Conservation (phyloP, 1,284 basidiomycete genomes). For the Naganishia sp. region DNA sequence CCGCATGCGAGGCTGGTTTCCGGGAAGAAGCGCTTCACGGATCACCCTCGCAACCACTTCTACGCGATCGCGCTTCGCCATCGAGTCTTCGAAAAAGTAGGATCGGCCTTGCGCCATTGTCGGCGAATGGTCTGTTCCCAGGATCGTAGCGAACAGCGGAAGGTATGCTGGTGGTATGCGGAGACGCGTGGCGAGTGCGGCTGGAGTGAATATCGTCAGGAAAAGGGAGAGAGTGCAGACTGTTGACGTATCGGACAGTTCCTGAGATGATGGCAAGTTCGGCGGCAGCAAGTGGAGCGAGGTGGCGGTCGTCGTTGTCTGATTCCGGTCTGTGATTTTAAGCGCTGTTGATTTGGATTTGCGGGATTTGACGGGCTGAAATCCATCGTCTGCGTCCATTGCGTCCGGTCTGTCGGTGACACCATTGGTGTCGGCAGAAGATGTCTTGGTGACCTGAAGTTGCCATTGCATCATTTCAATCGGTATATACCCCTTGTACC, state of each 20-base stretch:
- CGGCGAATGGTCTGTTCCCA: conserved; percentile 80
- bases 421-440: not conserved
- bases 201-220: conserved; percentile 66
- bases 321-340: conserved; percentile 17
- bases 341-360: conserved; percentile 10
- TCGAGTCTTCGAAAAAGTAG: conserved; percentile 37
- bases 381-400: conserved; percentile 57
- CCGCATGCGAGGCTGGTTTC: conserved; percentile 20
- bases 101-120: conserved; percentile 48
- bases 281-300: conserved; percentile 19
- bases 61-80: conserved; percentile 41
- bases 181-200: conserved; percentile 65
- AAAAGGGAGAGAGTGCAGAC: conserved; percentile 45
- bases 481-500: conserved; percentile 68
- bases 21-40: conserved; percentile 42
- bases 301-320: conserved; percentile 15
- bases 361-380: conserved; percentile 58
- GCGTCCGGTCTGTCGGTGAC: not conserved
- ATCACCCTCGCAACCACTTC: conserved; percentile 51
- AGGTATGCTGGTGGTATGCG: conserved; percentile 70
- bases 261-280: not conserved
- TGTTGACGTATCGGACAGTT: conserved; percentile 51
- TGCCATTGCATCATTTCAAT: conserved; percentile 77
- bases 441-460: conserved; percentile 30
- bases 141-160: conserved; percentile 78